phyloP scores from a whole-genome alignment of 2,329 filamentous ascomycete species.

The Periconia sp. region DNA sequence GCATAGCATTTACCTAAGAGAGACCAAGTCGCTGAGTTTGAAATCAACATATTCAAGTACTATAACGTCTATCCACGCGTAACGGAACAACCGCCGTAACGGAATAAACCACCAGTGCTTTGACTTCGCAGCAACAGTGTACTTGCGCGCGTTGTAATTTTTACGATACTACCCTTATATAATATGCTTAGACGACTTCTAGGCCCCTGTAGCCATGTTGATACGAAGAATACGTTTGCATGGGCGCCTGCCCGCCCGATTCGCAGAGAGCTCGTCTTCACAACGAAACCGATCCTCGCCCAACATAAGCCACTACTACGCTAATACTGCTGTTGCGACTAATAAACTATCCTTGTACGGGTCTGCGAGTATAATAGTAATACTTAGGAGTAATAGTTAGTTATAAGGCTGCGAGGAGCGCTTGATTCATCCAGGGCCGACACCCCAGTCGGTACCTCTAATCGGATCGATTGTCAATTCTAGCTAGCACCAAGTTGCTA shows the following conservation, averaged over 20 bases:
- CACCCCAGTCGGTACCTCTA: neutral
- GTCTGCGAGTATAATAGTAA: constrained; percentile 6
- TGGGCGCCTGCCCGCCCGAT: constrained; percentile 1
- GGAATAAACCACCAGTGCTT: constrained; percentile 8
- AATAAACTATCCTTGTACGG: constrained; percentile 2
- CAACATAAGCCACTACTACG: constrained; percentile 5
- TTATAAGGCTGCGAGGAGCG: constrained; percentile 2
- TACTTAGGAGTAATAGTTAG: constrained; percentile 7
- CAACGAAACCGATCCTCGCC: constrained; percentile 4
- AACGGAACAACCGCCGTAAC: too few relatives aligned
- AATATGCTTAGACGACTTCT: constrained; percentile 4
- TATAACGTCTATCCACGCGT: constrained; percentile 3
- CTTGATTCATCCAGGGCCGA: neutral
- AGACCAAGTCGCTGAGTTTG: too few relatives aligned
- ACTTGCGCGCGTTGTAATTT: constrained; percentile 6
- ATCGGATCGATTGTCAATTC: neutral
- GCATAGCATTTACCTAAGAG: too few relatives aligned
- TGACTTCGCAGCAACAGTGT: constrained; percentile 7
- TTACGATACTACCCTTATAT: constrained; percentile 4
- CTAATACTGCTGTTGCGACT: constrained; percentile 8
- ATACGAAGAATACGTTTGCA: constrained; percentile 8
- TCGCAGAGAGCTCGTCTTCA: constrained; percentile 4
- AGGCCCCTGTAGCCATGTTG: constrained; percentile 4
- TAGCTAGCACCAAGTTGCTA: constrained; percentile 1
- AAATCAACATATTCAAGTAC: too few relatives aligned